Evolutionary conservation across 345 rosid species (phyloP), one percentile per base, ranked within the genome.

Genomic region (Laguncularia racemosa): DNA sequence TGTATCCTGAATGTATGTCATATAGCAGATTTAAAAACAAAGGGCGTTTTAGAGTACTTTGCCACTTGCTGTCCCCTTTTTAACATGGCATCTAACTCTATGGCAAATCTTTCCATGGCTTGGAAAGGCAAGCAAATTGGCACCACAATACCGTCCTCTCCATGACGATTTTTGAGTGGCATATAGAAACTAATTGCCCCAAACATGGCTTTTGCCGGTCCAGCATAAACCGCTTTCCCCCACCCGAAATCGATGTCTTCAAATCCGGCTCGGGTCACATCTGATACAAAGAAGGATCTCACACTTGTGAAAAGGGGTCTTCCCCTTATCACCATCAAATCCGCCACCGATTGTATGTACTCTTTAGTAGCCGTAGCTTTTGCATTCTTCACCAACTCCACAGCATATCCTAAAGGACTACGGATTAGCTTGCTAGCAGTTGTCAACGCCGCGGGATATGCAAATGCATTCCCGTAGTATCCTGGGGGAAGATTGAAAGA

Each of bases 161-260:
- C 73, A 6, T 63, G 26, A 12, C 33, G 16, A 13, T 69, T 69
- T 28, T 7, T 63, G 1, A 40, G 57, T 2, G 19, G 55, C 13
- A 54, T 23, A 51, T 20, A 62, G n/a, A 52, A 52, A 45, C 64
- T 52, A 1, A 18, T 0, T 20, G 43, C 16, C 10, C 55, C 44
- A 21, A 43, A 48, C 3, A 26, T 28, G 2, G 50, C 59, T 26
- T n/a, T 46, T n/a, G 57, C 44, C 0, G 0, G 46, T 20, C 62
- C 62, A 7, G 21, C 52, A 16, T 48, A 49, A 20, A 53, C 28
- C 50, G 50, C 50, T 14, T 50, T 67, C 15, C 71, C 71, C 66
- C 65, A 60, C 20, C 65, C 71, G 23, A 67, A 67, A 46, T 61
- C 71, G 2, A 67, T 18, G 14, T 67, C 53, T 26, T 26, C 58